Conservation (phyloP, 495 filamentous ascomycete genomes). For the Bathelium albidoporum region DNA sequence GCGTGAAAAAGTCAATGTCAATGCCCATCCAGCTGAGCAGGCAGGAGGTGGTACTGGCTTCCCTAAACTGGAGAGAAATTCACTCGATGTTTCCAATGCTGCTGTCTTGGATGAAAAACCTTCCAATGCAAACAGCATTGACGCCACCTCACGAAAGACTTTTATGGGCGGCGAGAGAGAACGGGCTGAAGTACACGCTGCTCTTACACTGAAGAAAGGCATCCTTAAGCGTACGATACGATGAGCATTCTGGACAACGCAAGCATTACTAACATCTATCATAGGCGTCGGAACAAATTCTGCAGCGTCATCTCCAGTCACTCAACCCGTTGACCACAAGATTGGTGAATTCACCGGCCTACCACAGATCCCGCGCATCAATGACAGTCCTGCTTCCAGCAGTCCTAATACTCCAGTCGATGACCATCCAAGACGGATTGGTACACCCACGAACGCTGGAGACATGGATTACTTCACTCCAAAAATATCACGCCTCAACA, state of each 20-base stretch:
- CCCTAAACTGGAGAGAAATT: conserved; percentile 76
- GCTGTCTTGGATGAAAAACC: conserved; percentile 27
- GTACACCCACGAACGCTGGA: conserved; percentile 57
- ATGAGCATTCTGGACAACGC: not conserved
- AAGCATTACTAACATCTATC: conserved; percentile 16
- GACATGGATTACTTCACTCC: conserved; percentile 81
- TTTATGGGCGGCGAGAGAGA: conserved; percentile 86
- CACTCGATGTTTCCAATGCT: conserved; percentile 48
- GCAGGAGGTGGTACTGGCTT: conserved; percentile 70
- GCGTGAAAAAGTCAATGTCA: conserved; percentile 72
- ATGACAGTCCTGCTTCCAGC: conserved; percentile 71
- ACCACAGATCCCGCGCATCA: conserved; percentile 46
- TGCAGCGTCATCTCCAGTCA: conserved; percentile 57
- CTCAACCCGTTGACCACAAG: conserved; percentile 44
- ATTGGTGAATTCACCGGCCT: conserved; percentile 19
- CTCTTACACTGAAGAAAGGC: conserved; percentile 63
- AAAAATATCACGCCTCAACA: conserved; percentile 53
- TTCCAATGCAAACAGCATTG: conserved; percentile 43
- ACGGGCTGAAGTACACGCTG: conserved; percentile 78
- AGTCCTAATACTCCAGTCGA: conserved; percentile 74
- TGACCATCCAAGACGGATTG: conserved; percentile 52
- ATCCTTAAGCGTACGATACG: conserved; percentile 81
- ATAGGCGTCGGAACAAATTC: conserved; percentile 51
- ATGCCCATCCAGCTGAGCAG: conserved; percentile 57
- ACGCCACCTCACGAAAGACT: conserved; percentile 59